phyloP scores from a whole-genome alignment of 805 yeast species.

The Saitoella complicata region DNA sequence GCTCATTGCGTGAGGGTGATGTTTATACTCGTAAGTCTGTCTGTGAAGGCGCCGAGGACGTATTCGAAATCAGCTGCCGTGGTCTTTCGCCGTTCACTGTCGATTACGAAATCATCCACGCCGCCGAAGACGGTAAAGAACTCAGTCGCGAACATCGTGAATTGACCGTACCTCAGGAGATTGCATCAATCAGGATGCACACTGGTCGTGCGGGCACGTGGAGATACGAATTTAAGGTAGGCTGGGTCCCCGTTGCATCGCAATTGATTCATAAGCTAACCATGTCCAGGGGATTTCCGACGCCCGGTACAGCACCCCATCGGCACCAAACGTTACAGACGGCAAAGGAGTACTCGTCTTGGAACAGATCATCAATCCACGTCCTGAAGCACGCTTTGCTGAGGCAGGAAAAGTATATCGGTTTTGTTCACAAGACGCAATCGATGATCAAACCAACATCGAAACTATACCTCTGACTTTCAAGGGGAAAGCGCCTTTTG shows the following conservation, averaged over 20 bases:
- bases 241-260: too few species aligned
- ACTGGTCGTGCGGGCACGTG: constrained; percentile 41
- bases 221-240: constrained; percentile 34
- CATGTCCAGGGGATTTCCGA: constrained; percentile 37
- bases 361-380: constrained; percentile 36
- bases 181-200: constrained; percentile 31
- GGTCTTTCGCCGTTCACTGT: constrained; percentile 47
- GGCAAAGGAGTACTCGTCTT: constrained; percentile 23
- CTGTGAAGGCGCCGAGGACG: constrained; percentile 34
- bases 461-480: constrained; percentile 38
- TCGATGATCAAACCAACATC: constrained; percentile 27
- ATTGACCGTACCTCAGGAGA: constrained; percentile 37
- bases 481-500: constrained; percentile 46
- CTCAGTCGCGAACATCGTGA: constrained; percentile 6
- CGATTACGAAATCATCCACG: constrained; percentile 32
- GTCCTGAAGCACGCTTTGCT: constrained; percentile 45
- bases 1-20: constrained; percentile 14
- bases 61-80: constrained; percentile 27
- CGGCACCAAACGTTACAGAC: constrained; percentile 19
- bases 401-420: constrained; percentile 33
- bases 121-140: background rate
- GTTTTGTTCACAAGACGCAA: constrained; percentile 26
- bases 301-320: constrained; percentile 34
- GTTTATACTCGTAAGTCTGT: constrained; percentile 25
- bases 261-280: too few species aligned